Evolutionary conservation across 2,329 filamentous ascomycete species (phyloP).

Genomic region (Huntiella bhutanensis): DNA sequence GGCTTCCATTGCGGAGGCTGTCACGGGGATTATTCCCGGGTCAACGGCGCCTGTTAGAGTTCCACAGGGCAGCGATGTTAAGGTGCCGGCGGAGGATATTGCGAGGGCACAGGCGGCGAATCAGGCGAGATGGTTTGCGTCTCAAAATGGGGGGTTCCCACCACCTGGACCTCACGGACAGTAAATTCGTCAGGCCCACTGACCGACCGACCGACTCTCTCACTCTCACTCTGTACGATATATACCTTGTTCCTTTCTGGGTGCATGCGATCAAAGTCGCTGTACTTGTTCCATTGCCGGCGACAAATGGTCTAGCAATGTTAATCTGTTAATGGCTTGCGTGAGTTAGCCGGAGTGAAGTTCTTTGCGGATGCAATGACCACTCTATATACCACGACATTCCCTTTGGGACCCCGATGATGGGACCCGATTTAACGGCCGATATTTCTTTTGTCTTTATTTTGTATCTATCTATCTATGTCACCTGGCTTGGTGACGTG

Average conservation of each 20-base stretch:
- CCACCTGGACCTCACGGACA: background rate
- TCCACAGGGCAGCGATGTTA: slow-evolving; percentile 32
- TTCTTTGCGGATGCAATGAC: background rate
- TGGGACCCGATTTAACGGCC: too few species aligned
- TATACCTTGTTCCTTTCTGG: too few species aligned
- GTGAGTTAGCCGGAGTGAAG: background rate
- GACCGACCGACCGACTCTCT: too few species aligned
- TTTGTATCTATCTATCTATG: background rate
- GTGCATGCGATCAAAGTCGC: too few species aligned
- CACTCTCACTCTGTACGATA: too few species aligned
- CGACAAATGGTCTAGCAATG: too few species aligned
- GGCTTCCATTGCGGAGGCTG: slow-evolving; percentile 51
- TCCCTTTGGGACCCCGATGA: too few species aligned
- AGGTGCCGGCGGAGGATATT: slow-evolving; percentile 41
- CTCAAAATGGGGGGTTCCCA: slow-evolving; percentile 6
- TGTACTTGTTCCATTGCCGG: too few species aligned
- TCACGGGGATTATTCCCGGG: slow-evolving; percentile 46
- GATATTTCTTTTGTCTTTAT: slow-evolving; percentile 1
- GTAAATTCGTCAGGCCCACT: background rate
- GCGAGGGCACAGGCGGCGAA: slow-evolving; percentile 13
- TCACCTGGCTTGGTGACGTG: background rate
- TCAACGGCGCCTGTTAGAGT: slow-evolving; percentile 12
- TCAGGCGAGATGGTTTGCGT: slow-evolving; percentile 7
- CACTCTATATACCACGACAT: too few species aligned
- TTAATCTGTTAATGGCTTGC: too few species aligned